Base-by-base conservation (phyloP, 2,329 filamentous ascomycete species). In the Coniochaeta ligniaria region DNA sequence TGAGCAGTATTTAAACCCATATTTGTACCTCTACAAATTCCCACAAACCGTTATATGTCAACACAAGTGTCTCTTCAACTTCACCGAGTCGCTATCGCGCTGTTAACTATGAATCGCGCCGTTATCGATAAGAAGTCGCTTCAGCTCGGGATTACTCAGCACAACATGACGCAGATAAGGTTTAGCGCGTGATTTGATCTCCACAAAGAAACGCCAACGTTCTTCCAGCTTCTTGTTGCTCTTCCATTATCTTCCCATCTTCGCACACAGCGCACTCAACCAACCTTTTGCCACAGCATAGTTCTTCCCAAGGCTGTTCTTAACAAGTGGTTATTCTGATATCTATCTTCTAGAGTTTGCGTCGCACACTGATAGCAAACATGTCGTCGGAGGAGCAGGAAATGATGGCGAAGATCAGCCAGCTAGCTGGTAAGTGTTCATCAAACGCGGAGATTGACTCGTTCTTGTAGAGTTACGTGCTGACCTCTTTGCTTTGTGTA, bases 381-480 rank as follows among this genome's bases (percentile, higher is more conserved):
- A 80, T 82, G 78, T 74, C 78, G 12, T 73, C 76, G 59, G 80
- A 83, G 68, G 78, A 83, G 60, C 77, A 78, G 68, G 80, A 82
- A 61, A 71, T 85, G 64, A 72, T 83, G 68, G 81, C 80, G 59
- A 77, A 76, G 65, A 86, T 86, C 69, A 74, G 78, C 67, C 76
- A 77, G 47, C 71, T 83, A 59, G 78, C 82, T 61, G 78, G 80
- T 81, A 71, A 52, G 74, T 70, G 9, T 41, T 41, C 20, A 35
- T 20, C 61, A 62, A 41, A 6, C 16, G 3, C 12, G 35, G 35
- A 38, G 12, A 5, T 16, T 17, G 9, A 3, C 35, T 11, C 9
- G 4, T 14, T 38, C 35, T 14, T 38, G 35, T n/a, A n/a, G 57
- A 60, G 45, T 28, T 52, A 43, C 33, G 55, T 28, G 64, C 35